These are phyloP conservation scores for Fusarium sp. DNA, from an alignment of 2,329 filamentous ascomycete species.

Conservation along the genomic window DNA sequence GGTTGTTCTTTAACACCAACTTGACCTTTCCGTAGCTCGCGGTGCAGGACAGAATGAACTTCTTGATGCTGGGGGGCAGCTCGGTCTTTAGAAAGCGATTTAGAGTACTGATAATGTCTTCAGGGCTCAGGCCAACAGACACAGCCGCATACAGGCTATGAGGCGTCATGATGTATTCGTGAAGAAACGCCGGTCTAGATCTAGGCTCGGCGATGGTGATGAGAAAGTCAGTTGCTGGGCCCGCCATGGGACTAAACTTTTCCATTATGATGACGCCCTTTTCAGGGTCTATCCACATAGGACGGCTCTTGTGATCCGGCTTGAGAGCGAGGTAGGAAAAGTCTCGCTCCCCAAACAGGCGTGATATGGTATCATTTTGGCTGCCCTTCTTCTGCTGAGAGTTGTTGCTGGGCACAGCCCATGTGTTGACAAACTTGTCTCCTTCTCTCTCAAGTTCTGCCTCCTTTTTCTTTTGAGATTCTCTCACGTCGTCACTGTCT, in stretches of 20 bases:
- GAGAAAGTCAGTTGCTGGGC: slow-evolving; percentile 86
- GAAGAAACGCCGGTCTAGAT: slow-evolving; percentile 83
- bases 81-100: slow-evolving; percentile 86
- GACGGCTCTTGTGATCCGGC: slow-evolving; percentile 82
- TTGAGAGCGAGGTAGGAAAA: slow-evolving; percentile 84
- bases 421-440: slow-evolving; percentile 11
- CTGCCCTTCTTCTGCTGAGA: not conserved
- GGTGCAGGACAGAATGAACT: slow-evolving; percentile 78
- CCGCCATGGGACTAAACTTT: slow-evolving; percentile 84
- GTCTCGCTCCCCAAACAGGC: slow-evolving; percentile 60
- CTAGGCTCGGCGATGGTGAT: slow-evolving; percentile 91
- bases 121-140: slow-evolving; percentile 82
- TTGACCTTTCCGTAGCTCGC: slow-evolving; percentile 91
- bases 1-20: slow-evolving; percentile 87
- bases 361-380: not conserved
- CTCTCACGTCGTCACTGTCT: not conserved
- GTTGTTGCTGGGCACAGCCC: slow-evolving; percentile 3
- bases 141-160: slow-evolving; percentile 92
- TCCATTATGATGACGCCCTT: slow-evolving; percentile 88
- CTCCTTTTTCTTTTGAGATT: slow-evolving; percentile 1
- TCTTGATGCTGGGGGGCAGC: slow-evolving; percentile 75
- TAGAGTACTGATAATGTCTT: slow-evolving; percentile 71
- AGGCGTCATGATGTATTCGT: slow-evolving; percentile 87
- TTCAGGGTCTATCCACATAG: slow-evolving; percentile 86
- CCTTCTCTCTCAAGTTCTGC: not conserved